phyloP scores from a whole-genome alignment of 352 stramenopile genomes.

The Poterioochromonas sp. region DNA sequence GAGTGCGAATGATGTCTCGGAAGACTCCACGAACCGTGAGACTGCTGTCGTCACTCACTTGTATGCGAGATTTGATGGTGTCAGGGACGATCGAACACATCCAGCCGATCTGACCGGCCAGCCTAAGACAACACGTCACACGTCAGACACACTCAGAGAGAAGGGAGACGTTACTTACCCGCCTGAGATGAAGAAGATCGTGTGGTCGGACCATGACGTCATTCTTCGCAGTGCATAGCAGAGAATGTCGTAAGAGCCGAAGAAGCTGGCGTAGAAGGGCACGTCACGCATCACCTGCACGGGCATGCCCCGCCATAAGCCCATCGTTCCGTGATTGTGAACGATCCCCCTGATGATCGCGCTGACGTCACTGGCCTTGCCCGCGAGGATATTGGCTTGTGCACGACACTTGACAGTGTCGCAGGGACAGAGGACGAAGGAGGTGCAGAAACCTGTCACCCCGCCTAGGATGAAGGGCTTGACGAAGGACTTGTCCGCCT shows the following conservation, averaged over 20 bases:
- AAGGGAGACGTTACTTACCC: background rate
- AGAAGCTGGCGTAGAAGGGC: slow-evolving; percentile 66
- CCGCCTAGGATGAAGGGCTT: slow-evolving; percentile 34
- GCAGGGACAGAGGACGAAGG: slow-evolving; percentile 47
- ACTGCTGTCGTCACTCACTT: slow-evolving; percentile 44
- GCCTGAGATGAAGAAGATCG: slow-evolving; percentile 55
- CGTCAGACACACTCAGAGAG: background rate
- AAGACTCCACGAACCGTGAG: background rate
- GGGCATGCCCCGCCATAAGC: slow-evolving; percentile 59
- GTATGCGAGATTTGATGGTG: slow-evolving; percentile 68
- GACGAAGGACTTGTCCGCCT: background rate
- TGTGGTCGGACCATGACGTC: slow-evolving; percentile 49
- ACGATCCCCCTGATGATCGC: slow-evolving; percentile 36
- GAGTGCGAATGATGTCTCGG: slow-evolving; percentile 31
- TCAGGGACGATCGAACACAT: slow-evolving; percentile 63
- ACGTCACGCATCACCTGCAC: slow-evolving; percentile 62
- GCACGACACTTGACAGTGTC: slow-evolving; percentile 50
- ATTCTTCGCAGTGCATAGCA: slow-evolving; percentile 44
- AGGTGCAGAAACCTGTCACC: slow-evolving; percentile 41
- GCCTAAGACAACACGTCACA: slow-evolving; percentile 39
- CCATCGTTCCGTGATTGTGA: slow-evolving; percentile 49
- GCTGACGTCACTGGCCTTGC: background rate
- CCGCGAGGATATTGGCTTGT: slow-evolving; percentile 36
- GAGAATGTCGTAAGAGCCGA: slow-evolving; percentile 62
- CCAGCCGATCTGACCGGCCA: slow-evolving; percentile 67